A percentile compares a stretch with the other conserved stretches of the same genome.
These are phyloP conservation scores for Chaetomiaceae sp. DNA, from an alignment of 2,329 filamentous ascomycete species.

Conservation along the genomic window DNA sequence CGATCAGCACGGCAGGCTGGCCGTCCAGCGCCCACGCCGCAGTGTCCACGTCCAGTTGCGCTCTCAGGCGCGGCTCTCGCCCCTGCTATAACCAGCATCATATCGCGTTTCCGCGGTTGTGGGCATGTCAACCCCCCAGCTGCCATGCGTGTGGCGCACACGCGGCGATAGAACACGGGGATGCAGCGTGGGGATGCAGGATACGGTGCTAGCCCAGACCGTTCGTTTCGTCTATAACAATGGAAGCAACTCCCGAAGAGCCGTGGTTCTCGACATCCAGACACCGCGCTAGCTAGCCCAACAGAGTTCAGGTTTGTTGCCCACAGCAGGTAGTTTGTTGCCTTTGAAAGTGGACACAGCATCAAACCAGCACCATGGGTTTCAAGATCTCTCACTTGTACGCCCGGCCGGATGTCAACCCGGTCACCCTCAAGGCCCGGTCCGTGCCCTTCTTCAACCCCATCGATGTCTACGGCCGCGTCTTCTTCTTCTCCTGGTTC, in stretches of 20 bases:
- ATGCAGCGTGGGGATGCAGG: background rate
- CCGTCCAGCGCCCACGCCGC: no score
- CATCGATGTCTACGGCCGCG: conserved; percentile 71
- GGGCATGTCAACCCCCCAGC: background rate
- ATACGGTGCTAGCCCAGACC: no score
- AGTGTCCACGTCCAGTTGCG: background rate
- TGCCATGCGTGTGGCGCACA: background rate
- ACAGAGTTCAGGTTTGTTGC: background rate
- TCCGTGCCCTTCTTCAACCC: conserved; percentile 75
- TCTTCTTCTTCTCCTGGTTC: conserved; percentile 86
- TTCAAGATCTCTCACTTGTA: conserved; percentile 37
- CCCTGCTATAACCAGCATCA: background rate
- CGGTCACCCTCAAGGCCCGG: conserved; percentile 74
- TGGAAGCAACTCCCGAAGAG: background rate
- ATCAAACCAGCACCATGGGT: conserved; percentile 23
- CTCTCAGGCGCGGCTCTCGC: background rate
- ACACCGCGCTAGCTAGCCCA: background rate
- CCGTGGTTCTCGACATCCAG: background rate
- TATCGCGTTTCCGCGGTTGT: background rate
- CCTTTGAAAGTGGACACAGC: no score
- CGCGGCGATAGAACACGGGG: background rate
- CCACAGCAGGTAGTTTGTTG: no score
- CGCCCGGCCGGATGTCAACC: conserved; percentile 67
- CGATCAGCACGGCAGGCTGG: background rate
- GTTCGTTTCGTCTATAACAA: conserved; percentile 5